Base-by-base conservation (phyloP, 148 eudicot species). In the Talinum fruticosum region DNA sequence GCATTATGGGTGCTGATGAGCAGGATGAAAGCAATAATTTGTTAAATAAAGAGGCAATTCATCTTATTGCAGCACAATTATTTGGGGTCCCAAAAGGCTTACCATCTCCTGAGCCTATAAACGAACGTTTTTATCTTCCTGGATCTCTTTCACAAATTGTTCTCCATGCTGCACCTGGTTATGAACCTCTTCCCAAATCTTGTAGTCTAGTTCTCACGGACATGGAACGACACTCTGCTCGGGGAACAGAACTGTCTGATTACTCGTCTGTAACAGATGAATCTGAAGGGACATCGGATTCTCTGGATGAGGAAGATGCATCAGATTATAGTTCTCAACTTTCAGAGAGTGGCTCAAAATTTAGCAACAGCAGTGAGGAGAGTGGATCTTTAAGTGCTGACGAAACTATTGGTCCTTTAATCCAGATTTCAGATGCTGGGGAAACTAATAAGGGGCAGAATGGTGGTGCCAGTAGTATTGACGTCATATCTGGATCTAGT, bases 111-210 rank as follows among this genome's bases (percentile, higher is more conserved):
- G 90, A 88, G 87, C 82, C 88, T 72, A 77, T 82, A 53, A 84
- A 80, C 77, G 84, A 87, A 53, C 90, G 97, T 37, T 91, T 91
- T 78, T 96, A 91, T 85, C 97, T 96, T 82, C 99, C 99, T 72
- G 99, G 97, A 34, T 96, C 99, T 75, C 99, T 96, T 80, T 96
- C 99, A n/a, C 97, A 90, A 83, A 88, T 96, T 79, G 99, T 96
- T 83, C 91, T 93, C 67, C 99, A 96, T 86, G 97, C 99, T 67
- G 99, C 97, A 73, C 97, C 97, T 47, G 97, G 97, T 32, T 96
- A 96, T 71, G 97, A 96, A 86, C 95, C 99, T 86, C 96, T 96
- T 41, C 99, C 97, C 24, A 84, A 88, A 73, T 97, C 99, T 68
- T 87, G 92, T 86, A 90, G 95, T 80, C 80, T 93, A 80, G 79